These are phyloP conservation scores for Rhizophora mangle DNA, from an alignment of 345 rosid genomes.

Conservation along the genomic window DNA sequence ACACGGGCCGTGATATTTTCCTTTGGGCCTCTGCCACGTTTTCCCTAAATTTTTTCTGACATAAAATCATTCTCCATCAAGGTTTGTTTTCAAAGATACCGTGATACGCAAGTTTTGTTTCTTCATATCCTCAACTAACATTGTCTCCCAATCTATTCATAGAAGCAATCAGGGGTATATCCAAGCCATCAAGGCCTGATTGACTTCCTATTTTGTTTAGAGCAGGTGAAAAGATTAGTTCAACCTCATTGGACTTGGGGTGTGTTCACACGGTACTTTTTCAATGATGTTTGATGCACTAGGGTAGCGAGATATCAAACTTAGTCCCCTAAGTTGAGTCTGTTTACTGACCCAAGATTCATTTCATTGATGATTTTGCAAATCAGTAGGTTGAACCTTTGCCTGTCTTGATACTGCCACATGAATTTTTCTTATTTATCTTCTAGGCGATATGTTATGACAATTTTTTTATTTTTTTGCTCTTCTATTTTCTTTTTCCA, in stretches of 20 bases:
- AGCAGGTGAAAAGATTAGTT: neutral
- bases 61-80: too few relatives aligned
- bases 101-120: too few relatives aligned
- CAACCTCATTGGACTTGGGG: neutral
- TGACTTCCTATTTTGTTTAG: too few relatives aligned
- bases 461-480: too few relatives aligned
- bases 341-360: slow-evolving; percentile 1
- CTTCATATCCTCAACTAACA: too few relatives aligned
- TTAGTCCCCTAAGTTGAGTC: slow-evolving; percentile 10
- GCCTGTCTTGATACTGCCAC: neutral
- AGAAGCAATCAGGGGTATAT: too few relatives aligned
- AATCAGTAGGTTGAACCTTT: slow-evolving; percentile 10
- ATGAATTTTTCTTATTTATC: neutral
- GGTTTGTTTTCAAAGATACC: too few relatives aligned
- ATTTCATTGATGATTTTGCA: slow-evolving; percentile 9
- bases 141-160: too few relatives aligned
- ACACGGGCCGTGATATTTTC: too few relatives aligned
- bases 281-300: neutral
- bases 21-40: too few relatives aligned
- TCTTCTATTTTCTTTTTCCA: slow-evolving; percentile 21
- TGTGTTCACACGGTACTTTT: neutral
- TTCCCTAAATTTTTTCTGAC: too few relatives aligned
- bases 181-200: too few relatives aligned
- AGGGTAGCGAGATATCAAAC: neutral
- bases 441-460: neutral